Evolutionary conservation across 148 eudicot species (phyloP), one percentile per base, ranked within the genome.

Genomic region (Beta vulgaris): DNA sequence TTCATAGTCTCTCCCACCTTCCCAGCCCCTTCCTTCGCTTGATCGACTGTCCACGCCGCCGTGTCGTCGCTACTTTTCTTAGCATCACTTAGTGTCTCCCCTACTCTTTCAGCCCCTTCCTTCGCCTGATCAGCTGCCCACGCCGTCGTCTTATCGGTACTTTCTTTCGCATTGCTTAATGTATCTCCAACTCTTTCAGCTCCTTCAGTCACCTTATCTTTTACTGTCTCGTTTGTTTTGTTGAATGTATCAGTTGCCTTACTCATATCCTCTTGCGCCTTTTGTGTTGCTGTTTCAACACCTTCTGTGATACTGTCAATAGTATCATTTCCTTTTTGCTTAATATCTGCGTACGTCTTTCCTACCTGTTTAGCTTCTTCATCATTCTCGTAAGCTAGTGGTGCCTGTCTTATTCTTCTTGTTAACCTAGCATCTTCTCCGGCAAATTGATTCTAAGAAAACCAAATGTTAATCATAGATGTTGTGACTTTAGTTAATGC

Each of bases 21-120:
- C 21, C 61, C 82, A 0, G 85, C 58, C 49, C 60, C 85, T 26
- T 80, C 85, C 21, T 55, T 65, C 28, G 76, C 73, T 36, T 53
- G 68, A 0, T 82, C 70, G 0, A 77, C 69, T 1, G 78, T 73
- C 73, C 77, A 76, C 36, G 70, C 71, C 2, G 82, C 77, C 0
- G 83, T 81, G 34, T 46, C 71, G 26, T n/a, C n/a, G n/a, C n/a
- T n/a, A n/a, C n/a, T n/a, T n/a, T n/a, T n/a, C n/a, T n/a, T n/a
- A n/a, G n/a, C n/a, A n/a, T n/a, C n/a, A n/a, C n/a, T n/a, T n/a
- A n/a, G n/a, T n/a, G n/a, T n/a, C n/a, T n/a, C n/a, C n/a, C n/a
- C n/a, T n/a, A n/a, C n/a, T n/a, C n/a, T n/a, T n/a, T n/a, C n/a
- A n/a, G n/a, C n/a, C n/a, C n/a, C n/a, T n/a, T n/a, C n/a, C n/a